Conservation (phyloP, 805 yeast species). For the Martiniozyma abietophila region DNA sequence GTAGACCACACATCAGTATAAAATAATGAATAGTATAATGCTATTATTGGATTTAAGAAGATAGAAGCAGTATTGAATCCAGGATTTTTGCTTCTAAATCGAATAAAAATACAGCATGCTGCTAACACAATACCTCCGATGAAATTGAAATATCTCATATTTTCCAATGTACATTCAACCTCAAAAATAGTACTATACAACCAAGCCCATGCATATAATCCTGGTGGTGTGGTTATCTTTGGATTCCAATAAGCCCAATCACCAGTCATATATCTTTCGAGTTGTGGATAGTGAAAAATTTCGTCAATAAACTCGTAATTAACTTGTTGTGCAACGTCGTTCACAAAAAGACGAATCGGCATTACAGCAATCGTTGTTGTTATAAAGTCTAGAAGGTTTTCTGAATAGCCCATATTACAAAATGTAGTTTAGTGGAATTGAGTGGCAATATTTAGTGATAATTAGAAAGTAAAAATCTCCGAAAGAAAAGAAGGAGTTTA, state of each 20-base stretch:
- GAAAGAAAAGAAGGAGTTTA: too few relatives aligned
- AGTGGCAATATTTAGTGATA: too few relatives aligned
- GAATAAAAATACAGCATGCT: constrained; percentile 14
- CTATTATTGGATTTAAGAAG: constrained; percentile 57
- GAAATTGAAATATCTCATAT: constrained; percentile 51
- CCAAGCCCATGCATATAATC: constrained; percentile 51
- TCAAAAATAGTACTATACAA: constrained; percentile 26
- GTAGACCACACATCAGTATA: constrained; percentile 95
- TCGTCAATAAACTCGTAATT: constrained; percentile 54
- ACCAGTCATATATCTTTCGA: constrained; percentile 53
- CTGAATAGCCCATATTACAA: constrained; percentile 4
- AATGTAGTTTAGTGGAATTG: too few relatives aligned
- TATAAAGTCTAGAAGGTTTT: constrained; percentile 12
- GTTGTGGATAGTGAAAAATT: constrained; percentile 76
- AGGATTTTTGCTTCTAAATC: constrained; percentile 7
- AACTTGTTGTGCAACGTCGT: constrained; percentile 16
- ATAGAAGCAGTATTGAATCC: constrained; percentile 24
- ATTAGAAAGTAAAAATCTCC: too few relatives aligned
- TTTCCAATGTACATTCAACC: constrained; percentile 27
- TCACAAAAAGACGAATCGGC: constrained; percentile 15
- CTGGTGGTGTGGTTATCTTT: constrained; percentile 96
- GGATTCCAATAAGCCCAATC: constrained; percentile 68
- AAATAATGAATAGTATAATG: constrained; percentile 66
- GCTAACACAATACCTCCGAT: constrained; percentile 49
- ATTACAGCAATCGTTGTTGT: constrained; percentile 12